Evolutionary conservation across 768 basidiomycete genomes (phyloP).

Genomic region (Russula sp.): DNA sequence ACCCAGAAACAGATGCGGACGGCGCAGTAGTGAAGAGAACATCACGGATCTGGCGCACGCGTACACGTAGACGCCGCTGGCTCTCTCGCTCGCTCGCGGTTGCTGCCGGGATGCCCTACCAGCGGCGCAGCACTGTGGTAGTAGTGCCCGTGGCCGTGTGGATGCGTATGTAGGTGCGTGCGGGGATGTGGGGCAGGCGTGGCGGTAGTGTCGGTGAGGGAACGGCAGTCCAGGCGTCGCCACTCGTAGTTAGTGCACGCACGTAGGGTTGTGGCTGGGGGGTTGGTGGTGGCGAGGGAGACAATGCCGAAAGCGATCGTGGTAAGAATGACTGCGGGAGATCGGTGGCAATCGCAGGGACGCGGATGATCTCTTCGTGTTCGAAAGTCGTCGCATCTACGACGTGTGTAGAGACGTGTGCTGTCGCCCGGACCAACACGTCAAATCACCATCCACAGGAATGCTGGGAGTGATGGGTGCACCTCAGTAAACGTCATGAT

Average conservation of each 20-base stretch:
- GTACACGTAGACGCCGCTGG: slow-evolving; percentile 7
- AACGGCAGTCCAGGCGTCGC: too few species aligned
- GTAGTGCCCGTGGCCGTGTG: slow-evolving; percentile 11
- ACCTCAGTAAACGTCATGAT: slow-evolving; percentile 90
- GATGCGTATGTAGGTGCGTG: slow-evolving; percentile 8
- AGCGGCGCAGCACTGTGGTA: neutral
- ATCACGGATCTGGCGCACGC: slow-evolving; percentile 13
- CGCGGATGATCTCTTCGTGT: slow-evolving; percentile 58
- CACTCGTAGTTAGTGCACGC: neutral
- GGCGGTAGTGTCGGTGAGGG: neutral
- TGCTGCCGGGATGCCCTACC: neutral
- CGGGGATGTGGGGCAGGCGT: slow-evolving; percentile 5
- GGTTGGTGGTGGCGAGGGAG: neutral
- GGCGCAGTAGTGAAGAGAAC: neutral
- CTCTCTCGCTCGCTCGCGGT: neutral
- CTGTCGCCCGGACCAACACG: slow-evolving; percentile 33
- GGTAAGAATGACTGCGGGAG: slow-evolving; percentile 20
- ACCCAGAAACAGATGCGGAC: neutral
- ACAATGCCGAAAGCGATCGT: slow-evolving; percentile 15
- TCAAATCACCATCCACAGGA: neutral
- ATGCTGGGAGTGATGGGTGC: slow-evolving; percentile 20
- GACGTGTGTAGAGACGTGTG: slow-evolving; percentile 74
- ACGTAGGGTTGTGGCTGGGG: slow-evolving; percentile 13
- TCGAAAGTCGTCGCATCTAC: slow-evolving; percentile 86
- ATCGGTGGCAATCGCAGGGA: slow-evolving; percentile 39